Evolutionary conservation across 148 eudicot genomes (phyloP).

Genomic region (Dysphania ambrosioides): DNA sequence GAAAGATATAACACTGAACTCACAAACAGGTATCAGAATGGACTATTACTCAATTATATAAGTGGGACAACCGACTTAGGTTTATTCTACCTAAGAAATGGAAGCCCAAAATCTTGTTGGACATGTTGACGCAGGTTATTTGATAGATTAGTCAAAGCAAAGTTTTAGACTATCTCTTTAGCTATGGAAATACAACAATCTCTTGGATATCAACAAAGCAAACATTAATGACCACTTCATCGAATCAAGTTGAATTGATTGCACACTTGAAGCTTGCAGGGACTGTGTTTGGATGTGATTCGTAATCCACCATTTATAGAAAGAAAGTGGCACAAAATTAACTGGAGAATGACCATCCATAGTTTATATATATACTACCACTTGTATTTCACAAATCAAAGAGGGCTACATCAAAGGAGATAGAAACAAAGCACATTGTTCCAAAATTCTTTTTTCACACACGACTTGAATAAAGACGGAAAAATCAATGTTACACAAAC

Average conservation of each 20-base stretch:
- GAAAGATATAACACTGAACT: not conserved
- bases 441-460: constrained; percentile 3
- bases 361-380: not conserved
- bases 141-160: not conserved
- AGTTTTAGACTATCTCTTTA: not conserved
- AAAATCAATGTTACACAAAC: no score
- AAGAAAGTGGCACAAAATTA: not conserved
- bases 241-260: not conserved
- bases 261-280: no score
- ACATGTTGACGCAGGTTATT: not conserved
- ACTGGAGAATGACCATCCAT: not conserved
- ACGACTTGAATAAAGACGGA: not conserved
- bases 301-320: not conserved
- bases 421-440: not conserved
- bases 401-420: not conserved
- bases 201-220: not conserved
- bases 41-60: not conserved
- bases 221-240: not conserved
- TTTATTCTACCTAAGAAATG: not conserved
- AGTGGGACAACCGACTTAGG: not conserved
- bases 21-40: not conserved
- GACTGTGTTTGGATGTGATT: no score
- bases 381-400: not conserved
- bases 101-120: not conserved
- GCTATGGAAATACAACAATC: no score